Evolutionary conservation across 2,329 filamentous ascomycete genomes (phyloP).

Genomic region (Sphaerostilbella broomeana): DNA sequence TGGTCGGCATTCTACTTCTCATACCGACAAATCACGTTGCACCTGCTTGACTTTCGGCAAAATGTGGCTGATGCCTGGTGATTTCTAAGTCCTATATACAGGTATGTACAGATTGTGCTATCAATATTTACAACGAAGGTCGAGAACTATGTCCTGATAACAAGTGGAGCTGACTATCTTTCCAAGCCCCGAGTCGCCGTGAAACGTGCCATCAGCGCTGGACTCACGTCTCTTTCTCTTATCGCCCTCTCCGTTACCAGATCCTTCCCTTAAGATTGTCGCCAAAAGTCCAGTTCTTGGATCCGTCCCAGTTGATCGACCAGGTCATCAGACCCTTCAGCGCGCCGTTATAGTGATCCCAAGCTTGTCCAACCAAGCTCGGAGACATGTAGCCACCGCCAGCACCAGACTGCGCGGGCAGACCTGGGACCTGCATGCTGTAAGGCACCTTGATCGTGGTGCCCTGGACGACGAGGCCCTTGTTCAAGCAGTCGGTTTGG

Average conservation of each 20-base stretch:
- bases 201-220: no score
- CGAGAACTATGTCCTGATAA: background rate
- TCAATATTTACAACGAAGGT: background rate
- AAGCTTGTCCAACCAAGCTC: conserved; percentile 23
- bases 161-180: background rate
- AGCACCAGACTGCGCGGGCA: conserved; percentile 29
- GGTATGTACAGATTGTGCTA: background rate
- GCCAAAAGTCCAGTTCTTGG: conserved; percentile 28
- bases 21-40: no score
- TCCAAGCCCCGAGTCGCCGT: background rate
- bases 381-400: conserved; percentile 29
- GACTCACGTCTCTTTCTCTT: background rate
- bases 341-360: conserved; percentile 25
- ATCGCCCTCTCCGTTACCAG: background rate
- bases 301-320: conserved; percentile 33
- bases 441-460: conserved; percentile 29
- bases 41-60: no score
- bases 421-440: conserved; percentile 29
- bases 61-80: no score
- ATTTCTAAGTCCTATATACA: no score
- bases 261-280: conserved; percentile 22
- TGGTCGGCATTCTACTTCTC: no score
- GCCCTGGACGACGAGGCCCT: conserved; percentile 25
- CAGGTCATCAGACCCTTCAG: conserved; percentile 32
- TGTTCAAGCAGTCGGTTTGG: conserved; percentile 30